phyloP scores from a whole-genome alignment of 345 rosid species.

The Hypericum perforatum region DNA sequence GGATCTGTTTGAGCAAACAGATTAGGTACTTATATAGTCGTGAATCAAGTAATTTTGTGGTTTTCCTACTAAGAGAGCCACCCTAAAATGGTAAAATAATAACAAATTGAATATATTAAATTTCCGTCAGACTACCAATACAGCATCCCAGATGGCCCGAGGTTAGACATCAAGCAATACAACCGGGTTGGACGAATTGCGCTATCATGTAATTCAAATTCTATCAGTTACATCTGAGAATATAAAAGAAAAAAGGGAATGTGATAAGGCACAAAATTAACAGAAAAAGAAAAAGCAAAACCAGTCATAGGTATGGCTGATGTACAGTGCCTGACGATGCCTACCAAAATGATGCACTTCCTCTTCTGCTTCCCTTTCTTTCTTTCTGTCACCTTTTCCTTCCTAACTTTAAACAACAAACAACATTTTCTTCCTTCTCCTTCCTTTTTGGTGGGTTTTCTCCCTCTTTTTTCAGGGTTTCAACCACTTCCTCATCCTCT shows the following conservation, averaged over 20 bases:
- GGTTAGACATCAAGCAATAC: too few species aligned
- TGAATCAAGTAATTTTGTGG: too few species aligned
- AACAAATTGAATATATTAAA: too few species aligned
- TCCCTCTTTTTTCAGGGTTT: slow-evolving; percentile 15
- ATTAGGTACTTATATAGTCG: too few species aligned
- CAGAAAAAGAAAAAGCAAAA: slow-evolving; percentile 23
- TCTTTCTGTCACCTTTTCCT: slow-evolving; percentile 12
- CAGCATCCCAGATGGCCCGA: too few species aligned
- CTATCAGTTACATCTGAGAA: slow-evolving; percentile 48
- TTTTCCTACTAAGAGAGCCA: too few species aligned
- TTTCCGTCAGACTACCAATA: too few species aligned
- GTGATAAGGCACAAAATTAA: slow-evolving; percentile 39
- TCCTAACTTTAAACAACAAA: slow-evolving; percentile 6
- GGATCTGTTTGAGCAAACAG: too few species aligned
- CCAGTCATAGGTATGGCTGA: slow-evolving; percentile 11
- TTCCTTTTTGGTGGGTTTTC: background rate
- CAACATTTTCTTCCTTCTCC: background rate
- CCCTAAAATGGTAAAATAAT: too few species aligned
- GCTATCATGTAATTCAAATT: slow-evolving; percentile 44
- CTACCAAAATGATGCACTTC: slow-evolving; percentile 44
- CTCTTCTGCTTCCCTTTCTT: slow-evolving; percentile 16
- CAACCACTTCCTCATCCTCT: slow-evolving; percentile 36
- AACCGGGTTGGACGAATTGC: slow-evolving; percentile 15
- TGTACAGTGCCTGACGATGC: slow-evolving; percentile 11
- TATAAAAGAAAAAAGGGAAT: slow-evolving; percentile 13